phyloP scores from a whole-genome alignment of 495 filamentous ascomycete genomes.

The Podospora bellae-mahoneyi region DNA sequence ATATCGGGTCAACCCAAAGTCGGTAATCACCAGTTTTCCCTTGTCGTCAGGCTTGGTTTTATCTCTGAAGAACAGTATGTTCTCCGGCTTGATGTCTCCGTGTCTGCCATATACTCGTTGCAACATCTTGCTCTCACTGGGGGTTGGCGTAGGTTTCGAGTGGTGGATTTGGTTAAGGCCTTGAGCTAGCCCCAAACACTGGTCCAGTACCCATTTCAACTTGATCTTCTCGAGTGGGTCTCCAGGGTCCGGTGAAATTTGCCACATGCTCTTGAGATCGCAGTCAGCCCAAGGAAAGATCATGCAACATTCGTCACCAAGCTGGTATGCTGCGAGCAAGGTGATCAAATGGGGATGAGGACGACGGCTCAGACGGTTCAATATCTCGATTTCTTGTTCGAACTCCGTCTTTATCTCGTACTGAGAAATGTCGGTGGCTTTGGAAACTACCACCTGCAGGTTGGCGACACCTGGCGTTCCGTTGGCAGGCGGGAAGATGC shows the following conservation, averaged over 20 bases:
- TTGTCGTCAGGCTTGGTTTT: neutral
- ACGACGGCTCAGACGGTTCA: slow-evolving; percentile 11
- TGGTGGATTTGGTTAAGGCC: slow-evolving; percentile 9
- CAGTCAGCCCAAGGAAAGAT: slow-evolving; percentile 17
- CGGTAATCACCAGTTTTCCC: slow-evolving; percentile 14
- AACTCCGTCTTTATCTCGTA: slow-evolving; percentile 12
- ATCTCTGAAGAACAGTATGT: slow-evolving; percentile 15
- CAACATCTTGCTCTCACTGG: neutral
- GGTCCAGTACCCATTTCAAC: slow-evolving; percentile 11
- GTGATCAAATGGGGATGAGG: slow-evolving; percentile 9
- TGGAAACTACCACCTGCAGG: neutral
- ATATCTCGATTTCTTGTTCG: slow-evolving; percentile 12
- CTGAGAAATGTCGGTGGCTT: neutral
- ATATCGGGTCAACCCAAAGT: slow-evolving; percentile 17
- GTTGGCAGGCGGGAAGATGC: too few relatives aligned
- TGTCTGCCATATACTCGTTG: slow-evolving; percentile 16
- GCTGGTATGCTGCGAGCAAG: slow-evolving; percentile 13
- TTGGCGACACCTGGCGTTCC: neutral
- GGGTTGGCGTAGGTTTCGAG: slow-evolving; percentile 5
- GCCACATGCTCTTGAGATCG: slow-evolving; percentile 14
- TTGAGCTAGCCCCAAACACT: slow-evolving; percentile 8
- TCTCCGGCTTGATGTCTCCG: slow-evolving; percentile 25
- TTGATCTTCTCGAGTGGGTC: neutral
- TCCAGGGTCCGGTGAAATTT: neutral
- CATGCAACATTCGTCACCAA: slow-evolving; percentile 15